Conservation (phyloP, 2,329 filamentous ascomycete species). For the Fusarium sp. region DNA sequence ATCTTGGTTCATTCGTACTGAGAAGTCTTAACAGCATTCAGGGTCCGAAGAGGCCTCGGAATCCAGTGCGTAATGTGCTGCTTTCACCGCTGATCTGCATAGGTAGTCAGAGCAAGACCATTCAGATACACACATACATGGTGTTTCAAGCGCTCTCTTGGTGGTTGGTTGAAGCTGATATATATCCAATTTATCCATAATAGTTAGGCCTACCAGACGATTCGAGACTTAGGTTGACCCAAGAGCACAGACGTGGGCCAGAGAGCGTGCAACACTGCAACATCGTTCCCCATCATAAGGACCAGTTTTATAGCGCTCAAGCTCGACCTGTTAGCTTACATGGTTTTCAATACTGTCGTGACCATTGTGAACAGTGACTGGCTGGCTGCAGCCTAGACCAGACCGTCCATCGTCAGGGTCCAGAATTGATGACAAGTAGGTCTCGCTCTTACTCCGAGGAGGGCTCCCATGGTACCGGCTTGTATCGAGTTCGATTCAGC, state of each 20-base stretch:
- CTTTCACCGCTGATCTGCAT: constrained; percentile 9
- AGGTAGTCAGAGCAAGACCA: background rate
- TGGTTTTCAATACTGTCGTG: constrained; percentile 9
- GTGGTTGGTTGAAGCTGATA: constrained; percentile 8
- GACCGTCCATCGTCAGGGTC: background rate
- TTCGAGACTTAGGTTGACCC: constrained; percentile 1
- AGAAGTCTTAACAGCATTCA: background rate
- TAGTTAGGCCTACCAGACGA: background rate
- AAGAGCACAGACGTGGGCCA: constrained; percentile 12
- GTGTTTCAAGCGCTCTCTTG: background rate
- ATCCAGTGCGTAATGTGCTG: background rate
- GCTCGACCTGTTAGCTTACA: constrained; percentile 30
- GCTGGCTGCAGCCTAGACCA: constrained; percentile 3
- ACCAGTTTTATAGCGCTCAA: constrained; percentile 3
- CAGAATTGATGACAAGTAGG: background rate
- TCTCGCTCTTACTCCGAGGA: background rate
- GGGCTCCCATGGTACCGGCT: constrained; percentile 5
- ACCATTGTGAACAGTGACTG: constrained; percentile 1
- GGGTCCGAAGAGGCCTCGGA: background rate
- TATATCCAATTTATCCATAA: background rate
- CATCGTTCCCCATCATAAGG: background rate
- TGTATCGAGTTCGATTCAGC: background rate
- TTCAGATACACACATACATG: background rate
- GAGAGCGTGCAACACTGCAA: background rate
- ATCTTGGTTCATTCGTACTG: background rate